These are phyloP conservation scores for Lactifluus rugatus DNA, from an alignment of 768 basidiomycete genomes.

Conservation along the genomic window DNA sequence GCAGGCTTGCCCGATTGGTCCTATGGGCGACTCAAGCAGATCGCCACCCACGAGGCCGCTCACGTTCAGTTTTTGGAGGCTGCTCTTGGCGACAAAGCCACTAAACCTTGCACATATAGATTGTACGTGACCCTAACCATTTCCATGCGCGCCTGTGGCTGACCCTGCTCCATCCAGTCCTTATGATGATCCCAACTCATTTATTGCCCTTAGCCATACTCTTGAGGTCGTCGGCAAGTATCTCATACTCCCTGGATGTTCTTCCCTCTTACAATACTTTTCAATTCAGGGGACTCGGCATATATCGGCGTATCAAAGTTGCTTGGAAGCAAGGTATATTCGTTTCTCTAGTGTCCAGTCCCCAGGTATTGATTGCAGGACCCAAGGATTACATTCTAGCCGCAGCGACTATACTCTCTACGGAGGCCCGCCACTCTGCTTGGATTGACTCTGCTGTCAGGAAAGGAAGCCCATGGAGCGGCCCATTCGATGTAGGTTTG, in stretches of 20 bases:
- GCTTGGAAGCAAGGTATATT: conserved; percentile 35
- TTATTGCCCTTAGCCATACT: conserved; percentile 40
- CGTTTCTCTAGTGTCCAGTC: conserved; percentile 22
- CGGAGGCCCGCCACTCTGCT: conserved; percentile 53
- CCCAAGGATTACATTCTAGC: conserved; percentile 37
- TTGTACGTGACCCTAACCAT: conserved; percentile 22
- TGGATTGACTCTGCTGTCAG: conserved; percentile 48
- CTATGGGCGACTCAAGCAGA: conserved; percentile 29
- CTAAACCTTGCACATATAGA: conserved; percentile 32
- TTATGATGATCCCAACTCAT: conserved; percentile 37
- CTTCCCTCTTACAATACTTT: not conserved
- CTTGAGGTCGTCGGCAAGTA: conserved; percentile 42
- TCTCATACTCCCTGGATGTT: not conserved
- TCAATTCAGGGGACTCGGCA: conserved; percentile 31
- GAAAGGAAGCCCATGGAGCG: conserved; percentile 44
- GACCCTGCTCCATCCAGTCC: conserved; percentile 26
- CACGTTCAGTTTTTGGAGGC: conserved; percentile 32
- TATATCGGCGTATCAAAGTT: conserved; percentile 47
- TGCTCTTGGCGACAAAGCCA: conserved; percentile 29
- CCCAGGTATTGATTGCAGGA: not conserved
- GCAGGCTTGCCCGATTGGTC: conserved; percentile 32
- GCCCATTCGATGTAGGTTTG: conserved; percentile 38
- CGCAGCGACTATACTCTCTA: conserved; percentile 46
- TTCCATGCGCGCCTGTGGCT: not conserved
- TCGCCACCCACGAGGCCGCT: conserved; percentile 33